Percentiles rank a stretch among this genome's conserved stretches.
Evolutionary conservation across 495 filamentous ascomycete species (phyloP).

Genomic region (Parathielavia appendiculata): DNA sequence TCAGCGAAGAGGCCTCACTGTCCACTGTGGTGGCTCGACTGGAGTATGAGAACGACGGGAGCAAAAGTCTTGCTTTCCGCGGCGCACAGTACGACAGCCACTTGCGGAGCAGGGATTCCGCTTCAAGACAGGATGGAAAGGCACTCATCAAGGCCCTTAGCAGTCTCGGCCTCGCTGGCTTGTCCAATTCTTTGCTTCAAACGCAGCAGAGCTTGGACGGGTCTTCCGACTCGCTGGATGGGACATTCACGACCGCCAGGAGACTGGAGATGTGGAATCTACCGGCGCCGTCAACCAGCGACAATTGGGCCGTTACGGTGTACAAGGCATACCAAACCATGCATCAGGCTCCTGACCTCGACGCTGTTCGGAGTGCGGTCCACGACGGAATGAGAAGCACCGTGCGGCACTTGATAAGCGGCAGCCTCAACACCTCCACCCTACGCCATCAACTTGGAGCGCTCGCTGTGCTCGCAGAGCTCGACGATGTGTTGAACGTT

Average conservation of each 20-base stretch:
- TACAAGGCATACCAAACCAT: slow-evolving; percentile 78
- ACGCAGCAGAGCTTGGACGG: slow-evolving; percentile 53
- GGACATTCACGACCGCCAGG: slow-evolving; percentile 73
- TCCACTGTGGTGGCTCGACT: slow-evolving; percentile 70
- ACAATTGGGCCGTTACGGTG: slow-evolving; percentile 59
- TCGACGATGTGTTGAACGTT: slow-evolving; percentile 67
- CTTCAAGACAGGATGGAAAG: slow-evolving; percentile 41
- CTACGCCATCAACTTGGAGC: slow-evolving; percentile 62
- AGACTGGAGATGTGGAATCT: slow-evolving; percentile 93
- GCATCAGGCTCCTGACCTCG: slow-evolving; percentile 57
- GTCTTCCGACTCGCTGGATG: slow-evolving; percentile 54
- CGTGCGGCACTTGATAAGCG: slow-evolving; percentile 52
- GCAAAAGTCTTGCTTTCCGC: slow-evolving; percentile 83
- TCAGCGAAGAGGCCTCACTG: slow-evolving; percentile 70
- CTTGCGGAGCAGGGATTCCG: slow-evolving; percentile 49
- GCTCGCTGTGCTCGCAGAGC: slow-evolving; percentile 73
- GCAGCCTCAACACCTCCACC: slow-evolving; percentile 52
- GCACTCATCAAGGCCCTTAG: slow-evolving; percentile 58
- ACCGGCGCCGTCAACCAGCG: slow-evolving; percentile 58
- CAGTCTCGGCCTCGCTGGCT: slow-evolving; percentile 62
- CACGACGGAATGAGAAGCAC: slow-evolving; percentile 60
- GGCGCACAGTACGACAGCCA: slow-evolving; percentile 89
- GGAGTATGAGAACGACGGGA: slow-evolving; percentile 86
- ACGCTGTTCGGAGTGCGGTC: slow-evolving; percentile 48
- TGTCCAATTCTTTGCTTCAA: slow-evolving; percentile 67